These are phyloP conservation scores for Postia placenta DNA, from an alignment of 768 basidiomycete species.

Conservation along the genomic window DNA sequence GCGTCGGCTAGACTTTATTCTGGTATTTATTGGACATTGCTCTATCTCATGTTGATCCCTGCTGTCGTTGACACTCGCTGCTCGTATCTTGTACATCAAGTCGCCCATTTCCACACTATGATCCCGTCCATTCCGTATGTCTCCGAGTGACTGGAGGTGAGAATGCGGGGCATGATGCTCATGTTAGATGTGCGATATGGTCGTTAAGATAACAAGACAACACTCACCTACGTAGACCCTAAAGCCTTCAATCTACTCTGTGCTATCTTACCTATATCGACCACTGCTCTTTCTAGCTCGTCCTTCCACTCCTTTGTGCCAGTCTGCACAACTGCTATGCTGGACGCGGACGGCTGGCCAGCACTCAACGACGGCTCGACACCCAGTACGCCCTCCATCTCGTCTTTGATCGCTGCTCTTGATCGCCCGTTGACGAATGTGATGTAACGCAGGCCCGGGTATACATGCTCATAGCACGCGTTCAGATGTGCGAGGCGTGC, in stretches of 20 bases:
- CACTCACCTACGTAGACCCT: background rate
- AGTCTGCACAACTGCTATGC: conserved; percentile 31
- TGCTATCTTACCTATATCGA: conserved; percentile 72
- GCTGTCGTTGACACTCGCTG: background rate
- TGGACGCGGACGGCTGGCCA: conserved; percentile 32
- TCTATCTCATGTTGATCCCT: background rate
- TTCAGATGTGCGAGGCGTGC: conserved; percentile 72
- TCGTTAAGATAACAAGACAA: conserved; percentile 1
- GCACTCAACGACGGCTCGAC: conserved; percentile 44
- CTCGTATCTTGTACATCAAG: conserved; percentile 2
- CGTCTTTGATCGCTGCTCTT: conserved; percentile 62
- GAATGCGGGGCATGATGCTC: no score
- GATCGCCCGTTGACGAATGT: conserved; percentile 88
- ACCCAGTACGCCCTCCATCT: conserved; percentile 69
- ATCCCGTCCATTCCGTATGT: no score
- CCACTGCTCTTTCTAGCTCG: conserved; percentile 69
- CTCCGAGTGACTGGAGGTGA: no score
- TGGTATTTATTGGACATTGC: conserved; percentile 13
- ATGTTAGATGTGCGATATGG: background rate
- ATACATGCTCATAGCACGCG: conserved; percentile 64
- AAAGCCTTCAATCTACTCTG: conserved; percentile 54
- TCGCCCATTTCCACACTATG: no score
- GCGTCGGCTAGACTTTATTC: conserved; percentile 12
- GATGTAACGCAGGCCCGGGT: conserved; percentile 78
- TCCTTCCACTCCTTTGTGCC: conserved; percentile 46